phyloP scores from a whole-genome alignment of 306 rosid species.

The Carpinus viminea region DNA sequence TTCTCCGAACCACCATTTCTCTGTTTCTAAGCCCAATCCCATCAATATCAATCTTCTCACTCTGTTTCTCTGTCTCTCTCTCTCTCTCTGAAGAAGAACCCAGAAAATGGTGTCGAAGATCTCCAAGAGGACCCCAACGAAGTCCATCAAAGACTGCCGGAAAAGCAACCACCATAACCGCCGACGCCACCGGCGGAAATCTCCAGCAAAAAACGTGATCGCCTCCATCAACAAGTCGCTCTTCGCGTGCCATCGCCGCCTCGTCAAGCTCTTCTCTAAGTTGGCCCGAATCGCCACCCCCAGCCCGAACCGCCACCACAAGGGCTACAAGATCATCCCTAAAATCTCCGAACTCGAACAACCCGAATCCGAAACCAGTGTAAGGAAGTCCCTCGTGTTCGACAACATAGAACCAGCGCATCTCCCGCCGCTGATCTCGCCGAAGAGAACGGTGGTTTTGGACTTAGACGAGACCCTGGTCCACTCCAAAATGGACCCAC shows the following conservation, averaged over 20 bases:
- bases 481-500: constrained; percentile 59
- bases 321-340: constrained; percentile 60
- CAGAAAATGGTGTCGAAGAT: constrained; percentile 70
- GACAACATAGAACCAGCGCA: not conserved
- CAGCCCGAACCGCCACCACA: constrained; percentile 42
- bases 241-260: constrained; percentile 66
- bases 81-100: not conserved
- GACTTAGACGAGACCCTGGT: constrained; percentile 87
- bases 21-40: not conserved
- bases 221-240: constrained; percentile 51
- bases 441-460: constrained; percentile 57
- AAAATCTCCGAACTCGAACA: constrained; percentile 27
- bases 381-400: constrained; percentile 51
- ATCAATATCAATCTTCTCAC: not conserved
- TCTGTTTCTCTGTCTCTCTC: constrained; percentile 9
- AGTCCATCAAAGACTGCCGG: constrained; percentile 51
- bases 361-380: not conserved
- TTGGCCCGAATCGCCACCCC: constrained; percentile 47
- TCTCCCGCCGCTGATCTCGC: constrained; percentile 38
- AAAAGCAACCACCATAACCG: constrained; percentile 20
- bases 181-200: constrained; percentile 59
- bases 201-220: constrained; percentile 54
- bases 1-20: not conserved
- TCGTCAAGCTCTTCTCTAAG: constrained; percentile 69
- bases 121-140: constrained; percentile 51